phyloP scores from a whole-genome alignment of 2,329 filamentous ascomycete species.

The Fusarium sp. region DNA sequence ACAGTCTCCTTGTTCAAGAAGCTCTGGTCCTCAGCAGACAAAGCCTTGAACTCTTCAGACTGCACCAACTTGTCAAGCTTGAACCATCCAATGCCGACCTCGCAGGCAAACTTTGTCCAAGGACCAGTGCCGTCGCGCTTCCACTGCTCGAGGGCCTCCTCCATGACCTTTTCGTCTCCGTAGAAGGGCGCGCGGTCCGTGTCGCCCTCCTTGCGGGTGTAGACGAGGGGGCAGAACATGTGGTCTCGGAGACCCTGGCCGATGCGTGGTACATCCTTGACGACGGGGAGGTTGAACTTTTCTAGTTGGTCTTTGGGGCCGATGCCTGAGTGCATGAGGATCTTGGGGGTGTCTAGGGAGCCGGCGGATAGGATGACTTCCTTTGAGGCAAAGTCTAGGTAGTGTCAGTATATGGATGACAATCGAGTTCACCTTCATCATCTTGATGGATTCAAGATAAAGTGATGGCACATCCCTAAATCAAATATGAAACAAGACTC shows the following conservation, averaged over 20 bases:
- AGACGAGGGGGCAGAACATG: slow-evolving; percentile 50
- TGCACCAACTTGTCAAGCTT: slow-evolving; percentile 52
- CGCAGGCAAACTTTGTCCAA: slow-evolving; percentile 52
- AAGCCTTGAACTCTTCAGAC: slow-evolving; percentile 58
- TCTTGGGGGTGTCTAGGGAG: slow-evolving; percentile 52
- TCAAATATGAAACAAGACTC: not conserved
- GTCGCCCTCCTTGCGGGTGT: slow-evolving; percentile 51
- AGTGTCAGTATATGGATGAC: not conserved
- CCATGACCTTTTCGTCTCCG: slow-evolving; percentile 52
- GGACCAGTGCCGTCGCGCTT: slow-evolving; percentile 52
- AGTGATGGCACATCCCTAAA: not conserved
- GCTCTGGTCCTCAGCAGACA: slow-evolving; percentile 54
- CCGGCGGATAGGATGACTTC: slow-evolving; percentile 57
- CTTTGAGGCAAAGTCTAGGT: slow-evolving; percentile 45
- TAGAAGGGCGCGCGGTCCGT: slow-evolving; percentile 58
- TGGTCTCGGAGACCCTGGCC: slow-evolving; percentile 54
- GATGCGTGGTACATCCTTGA: slow-evolving; percentile 48
- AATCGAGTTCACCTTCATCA: not conserved
- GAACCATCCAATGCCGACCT: slow-evolving; percentile 54
- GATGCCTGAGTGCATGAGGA: slow-evolving; percentile 50
- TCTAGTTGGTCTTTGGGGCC: slow-evolving; percentile 27
- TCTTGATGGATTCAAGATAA: not conserved
- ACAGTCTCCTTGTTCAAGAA: slow-evolving; percentile 59
- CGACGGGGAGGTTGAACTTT: slow-evolving; percentile 20
- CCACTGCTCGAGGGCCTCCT: slow-evolving; percentile 58